These are phyloP conservation scores for Durotheca rogersii DNA, from an alignment of 495 filamentous ascomycete species.

Conservation along the genomic window DNA sequence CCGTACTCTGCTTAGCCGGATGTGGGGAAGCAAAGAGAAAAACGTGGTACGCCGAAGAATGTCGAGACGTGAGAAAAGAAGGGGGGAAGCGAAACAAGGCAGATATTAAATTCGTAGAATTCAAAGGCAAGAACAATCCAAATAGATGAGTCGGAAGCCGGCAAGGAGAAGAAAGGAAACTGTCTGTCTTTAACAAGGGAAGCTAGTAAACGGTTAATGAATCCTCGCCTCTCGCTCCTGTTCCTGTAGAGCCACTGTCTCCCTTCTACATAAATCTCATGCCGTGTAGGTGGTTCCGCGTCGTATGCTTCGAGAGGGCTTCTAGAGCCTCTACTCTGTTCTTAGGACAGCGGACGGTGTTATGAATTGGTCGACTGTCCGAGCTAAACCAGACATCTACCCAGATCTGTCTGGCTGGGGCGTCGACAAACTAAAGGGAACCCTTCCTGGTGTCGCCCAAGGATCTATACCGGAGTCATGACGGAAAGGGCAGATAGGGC, in stretches of 20 bases:
- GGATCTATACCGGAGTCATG: slow-evolving; percentile 18
- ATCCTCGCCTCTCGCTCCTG: too few species aligned
- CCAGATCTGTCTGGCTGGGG: too few species aligned
- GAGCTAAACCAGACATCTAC: too few species aligned
- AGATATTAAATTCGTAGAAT: slow-evolving; percentile 4
- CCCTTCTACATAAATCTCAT: slow-evolving; percentile 11
- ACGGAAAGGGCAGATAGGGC: too few species aligned
- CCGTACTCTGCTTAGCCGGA: neutral
- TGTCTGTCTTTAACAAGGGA: too few species aligned
- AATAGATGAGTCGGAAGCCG: neutral
- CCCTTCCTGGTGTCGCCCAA: slow-evolving; percentile 10
- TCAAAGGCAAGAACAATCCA: slow-evolving; percentile 7
- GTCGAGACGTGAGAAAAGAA: too few species aligned
- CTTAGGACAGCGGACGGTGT: too few species aligned
- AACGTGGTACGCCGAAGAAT: too few species aligned
- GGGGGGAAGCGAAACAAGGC: too few species aligned
- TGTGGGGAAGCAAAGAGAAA: too few species aligned
- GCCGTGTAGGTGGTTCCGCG: slow-evolving; percentile 8
- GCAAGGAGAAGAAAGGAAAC: neutral
- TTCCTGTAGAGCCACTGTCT: neutral
- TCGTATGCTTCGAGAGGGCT: slow-evolving; percentile 12
- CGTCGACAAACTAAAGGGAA: slow-evolving; percentile 3
- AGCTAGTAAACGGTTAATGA: too few species aligned
- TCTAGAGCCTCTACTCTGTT: neutral
- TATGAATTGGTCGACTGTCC: too few species aligned